phyloP scores from a whole-genome alignment of 495 filamentous ascomycete genomes.

The Hamigera avellanea region DNA sequence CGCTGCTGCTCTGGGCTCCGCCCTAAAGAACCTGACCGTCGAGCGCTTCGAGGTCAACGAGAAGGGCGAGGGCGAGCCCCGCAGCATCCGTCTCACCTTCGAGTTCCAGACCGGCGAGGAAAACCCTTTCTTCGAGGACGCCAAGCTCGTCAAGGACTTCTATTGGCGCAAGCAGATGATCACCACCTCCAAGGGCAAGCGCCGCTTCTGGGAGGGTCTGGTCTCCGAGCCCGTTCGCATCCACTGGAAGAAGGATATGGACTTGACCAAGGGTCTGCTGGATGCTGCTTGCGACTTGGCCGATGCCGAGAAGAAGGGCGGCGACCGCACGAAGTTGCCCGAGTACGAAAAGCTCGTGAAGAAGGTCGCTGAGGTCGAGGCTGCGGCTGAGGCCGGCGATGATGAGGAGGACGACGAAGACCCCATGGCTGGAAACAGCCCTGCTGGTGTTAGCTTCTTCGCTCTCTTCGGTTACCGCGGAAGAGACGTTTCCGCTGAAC shows the following conservation, averaged over 20 bases:
- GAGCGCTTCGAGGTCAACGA: constrained; percentile 63
- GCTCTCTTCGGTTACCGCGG: constrained; percentile 73
- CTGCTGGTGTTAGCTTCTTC: constrained; percentile 67
- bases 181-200: constrained; percentile 28
- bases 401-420: constrained; percentile 35
- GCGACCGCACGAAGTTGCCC: constrained; percentile 25
- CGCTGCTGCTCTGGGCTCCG: constrained; percentile 49
- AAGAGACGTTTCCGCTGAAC: constrained; percentile 52
- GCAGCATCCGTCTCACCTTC: constrained; percentile 33
- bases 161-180: constrained; percentile 52
- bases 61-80: constrained; percentile 37
- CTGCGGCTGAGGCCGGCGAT: constrained; percentile 7
- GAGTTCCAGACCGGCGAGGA: constrained; percentile 31
- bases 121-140: constrained; percentile 69
- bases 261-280: constrained; percentile 71
- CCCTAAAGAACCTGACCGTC: constrained; percentile 53
- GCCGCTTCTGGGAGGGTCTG: constrained; percentile 53
- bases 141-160: constrained; percentile 76
- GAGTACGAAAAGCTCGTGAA: constrained; percentile 40
- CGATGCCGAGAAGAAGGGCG: constrained; percentile 43
- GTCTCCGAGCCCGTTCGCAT: constrained; percentile 79
- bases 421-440: constrained; percentile 42
- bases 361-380: constrained; percentile 27
- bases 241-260: constrained; percentile 75
- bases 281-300: constrained; percentile 55